Evolutionary conservation across 1,284 basidiomycete species (phyloP).

Genomic region (Pyrrhoderma lamaoense): DNA sequence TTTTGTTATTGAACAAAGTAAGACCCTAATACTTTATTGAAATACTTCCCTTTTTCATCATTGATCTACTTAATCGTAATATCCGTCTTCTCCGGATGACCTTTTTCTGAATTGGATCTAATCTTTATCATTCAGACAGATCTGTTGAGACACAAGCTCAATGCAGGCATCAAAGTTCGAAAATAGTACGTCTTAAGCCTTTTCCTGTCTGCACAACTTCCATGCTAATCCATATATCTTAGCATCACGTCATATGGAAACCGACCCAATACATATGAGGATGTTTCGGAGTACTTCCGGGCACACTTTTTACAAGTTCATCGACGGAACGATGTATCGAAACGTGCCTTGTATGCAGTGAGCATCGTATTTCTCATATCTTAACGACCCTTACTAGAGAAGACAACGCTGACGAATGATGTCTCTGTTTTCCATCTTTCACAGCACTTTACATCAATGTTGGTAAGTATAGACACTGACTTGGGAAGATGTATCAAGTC

Average conservation of each 20-base stretch:
- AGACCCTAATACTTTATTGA: background rate
- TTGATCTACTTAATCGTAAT: no score
- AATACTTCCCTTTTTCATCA: background rate
- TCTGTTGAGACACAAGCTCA: slow-evolving; percentile 57
- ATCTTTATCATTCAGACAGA: slow-evolving; percentile 41
- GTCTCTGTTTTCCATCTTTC: background rate
- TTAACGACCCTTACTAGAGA: slow-evolving; percentile 6
- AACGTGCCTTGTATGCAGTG: slow-evolving; percentile 56
- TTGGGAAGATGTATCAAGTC: no score
- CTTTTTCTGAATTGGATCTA: slow-evolving; percentile 8
- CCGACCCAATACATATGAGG: slow-evolving; percentile 61
- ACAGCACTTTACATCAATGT: slow-evolving; percentile 74
- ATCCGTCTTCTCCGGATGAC: no score
- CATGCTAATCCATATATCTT: background rate
- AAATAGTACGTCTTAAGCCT: slow-evolving; percentile 50
- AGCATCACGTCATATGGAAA: slow-evolving; percentile 77
- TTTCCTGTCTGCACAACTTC: background rate
- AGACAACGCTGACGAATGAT: background rate
- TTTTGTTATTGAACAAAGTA: slow-evolving; percentile 73
- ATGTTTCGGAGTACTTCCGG: slow-evolving; percentile 70
- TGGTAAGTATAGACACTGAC: slow-evolving; percentile 37
- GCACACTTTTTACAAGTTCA: slow-evolving; percentile 72
- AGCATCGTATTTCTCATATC: slow-evolving; percentile 22
- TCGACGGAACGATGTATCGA: slow-evolving; percentile 51
- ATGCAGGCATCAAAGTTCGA: slow-evolving; percentile 53